These are phyloP conservation scores for Phaeotremella skinneri DNA, from an alignment of 768 basidiomycete genomes.

Conservation along the genomic window DNA sequence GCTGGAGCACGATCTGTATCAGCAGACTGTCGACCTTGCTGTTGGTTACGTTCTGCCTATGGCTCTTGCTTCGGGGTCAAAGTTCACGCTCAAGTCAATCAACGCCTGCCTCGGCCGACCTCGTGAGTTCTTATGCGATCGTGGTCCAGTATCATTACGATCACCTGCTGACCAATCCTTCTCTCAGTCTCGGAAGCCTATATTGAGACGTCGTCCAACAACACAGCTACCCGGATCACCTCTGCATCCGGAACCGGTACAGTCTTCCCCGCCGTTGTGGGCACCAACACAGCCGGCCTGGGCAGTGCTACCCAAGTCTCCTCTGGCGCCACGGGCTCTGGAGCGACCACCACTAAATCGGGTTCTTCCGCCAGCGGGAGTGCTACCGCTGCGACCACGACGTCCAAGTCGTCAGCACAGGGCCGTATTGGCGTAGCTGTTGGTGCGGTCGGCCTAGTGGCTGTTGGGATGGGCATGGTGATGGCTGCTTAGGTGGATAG, in stretches of 20 bases:
- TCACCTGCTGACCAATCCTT: conserved; percentile 8
- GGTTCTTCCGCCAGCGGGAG: background rate
- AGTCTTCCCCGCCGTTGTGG: conserved; percentile 40
- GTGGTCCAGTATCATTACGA: background rate
- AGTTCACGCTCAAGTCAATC: conserved; percentile 73
- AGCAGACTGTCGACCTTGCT: conserved; percentile 78
- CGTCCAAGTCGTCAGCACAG: background rate
- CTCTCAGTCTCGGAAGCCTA: conserved; percentile 65
- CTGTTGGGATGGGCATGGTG: conserved; percentile 16
- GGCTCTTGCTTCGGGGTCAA: conserved; percentile 64
- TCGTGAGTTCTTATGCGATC: conserved; percentile 17
- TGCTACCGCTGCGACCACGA: conserved; percentile 4
- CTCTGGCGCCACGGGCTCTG: conserved; percentile 7
- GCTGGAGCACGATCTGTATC: conserved; percentile 76
- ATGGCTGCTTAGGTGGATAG: conserved; percentile 13
- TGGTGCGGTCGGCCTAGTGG: conserved; percentile 17
- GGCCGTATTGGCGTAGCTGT: conserved; percentile 2
- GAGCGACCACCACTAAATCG: conserved; percentile 1
- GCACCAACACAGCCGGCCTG: conserved; percentile 29
- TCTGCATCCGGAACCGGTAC: conserved; percentile 29
- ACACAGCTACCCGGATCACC: conserved; percentile 37
- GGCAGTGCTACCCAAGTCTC: conserved; percentile 17
- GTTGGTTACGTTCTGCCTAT: conserved; percentile 82
- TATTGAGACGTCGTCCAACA: conserved; percentile 76
- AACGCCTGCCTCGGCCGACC: conserved; percentile 61